These are phyloP conservation scores for Teunomyces aglyptinius DNA, from an alignment of 805 yeast genomes.

Conservation along the genomic window DNA sequence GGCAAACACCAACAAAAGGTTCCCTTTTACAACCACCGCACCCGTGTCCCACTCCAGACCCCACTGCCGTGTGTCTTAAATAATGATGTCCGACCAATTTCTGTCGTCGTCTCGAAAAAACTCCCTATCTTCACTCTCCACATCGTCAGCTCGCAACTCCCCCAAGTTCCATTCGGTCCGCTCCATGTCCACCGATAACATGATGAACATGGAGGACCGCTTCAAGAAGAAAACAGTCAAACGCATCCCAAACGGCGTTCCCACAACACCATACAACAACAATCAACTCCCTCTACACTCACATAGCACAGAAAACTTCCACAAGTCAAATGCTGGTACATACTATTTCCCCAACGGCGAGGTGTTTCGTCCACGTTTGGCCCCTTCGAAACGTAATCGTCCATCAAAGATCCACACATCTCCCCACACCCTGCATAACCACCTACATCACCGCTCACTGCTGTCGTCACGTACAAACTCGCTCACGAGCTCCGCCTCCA, in stretches of 20 bases:
- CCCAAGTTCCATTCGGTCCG: constrained; percentile 9
- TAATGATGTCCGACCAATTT: constrained; percentile 3
- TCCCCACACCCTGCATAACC: constrained; percentile 1
- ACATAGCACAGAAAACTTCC: constrained; percentile 7
- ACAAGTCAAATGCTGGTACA: constrained; percentile 19
- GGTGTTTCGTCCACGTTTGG: constrained; percentile 46
- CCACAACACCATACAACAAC: background rate
- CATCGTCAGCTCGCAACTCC: background rate
- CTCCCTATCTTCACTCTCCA: constrained; percentile 9
- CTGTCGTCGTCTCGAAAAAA: constrained; percentile 7
- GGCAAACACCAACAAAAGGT: background rate
- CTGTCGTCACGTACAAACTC: constrained; percentile 5
- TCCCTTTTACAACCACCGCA: background rate
- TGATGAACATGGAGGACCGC: constrained; percentile 36
- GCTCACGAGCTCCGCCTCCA: background rate
- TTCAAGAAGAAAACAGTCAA: constrained; percentile 39
- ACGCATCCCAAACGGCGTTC: constrained; percentile 11
- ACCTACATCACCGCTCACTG: background rate
- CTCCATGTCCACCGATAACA: constrained; percentile 37
- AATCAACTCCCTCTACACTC: background rate
- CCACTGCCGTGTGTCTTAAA: too few relatives aligned
- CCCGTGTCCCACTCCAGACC: background rate
- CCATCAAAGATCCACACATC: constrained; percentile 28
- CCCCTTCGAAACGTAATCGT: constrained; percentile 38
- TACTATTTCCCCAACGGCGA: constrained; percentile 55